These are phyloP conservation scores for Rhazya stricta DNA, from an alignment of 257 asterid species.

Conservation along the genomic window DNA sequence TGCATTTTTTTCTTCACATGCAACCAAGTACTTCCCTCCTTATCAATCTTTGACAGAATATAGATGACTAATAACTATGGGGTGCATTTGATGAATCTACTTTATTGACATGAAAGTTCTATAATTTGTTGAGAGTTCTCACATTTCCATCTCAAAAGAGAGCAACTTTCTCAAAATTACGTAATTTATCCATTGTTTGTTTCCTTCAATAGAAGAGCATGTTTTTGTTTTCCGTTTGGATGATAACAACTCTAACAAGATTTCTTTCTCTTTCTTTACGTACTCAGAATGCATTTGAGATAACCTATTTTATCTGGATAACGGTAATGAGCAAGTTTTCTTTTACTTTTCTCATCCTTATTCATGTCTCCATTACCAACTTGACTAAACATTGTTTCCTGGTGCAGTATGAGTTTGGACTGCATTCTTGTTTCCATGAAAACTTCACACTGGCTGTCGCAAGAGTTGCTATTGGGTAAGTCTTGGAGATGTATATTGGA, in stretches of 20 bases:
- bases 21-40: not conserved
- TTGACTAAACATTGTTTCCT: not conserved
- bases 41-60: not conserved
- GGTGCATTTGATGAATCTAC: not conserved
- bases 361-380: not conserved
- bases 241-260: conserved; percentile 8
- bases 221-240: not conserved
- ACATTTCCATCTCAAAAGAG: too few relatives aligned
- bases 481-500: not conserved
- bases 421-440: conserved; percentile 76
- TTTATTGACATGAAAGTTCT: too few relatives aligned
- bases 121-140: too few relatives aligned
- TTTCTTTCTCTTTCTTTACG: conserved; percentile 7
- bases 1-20: not conserved
- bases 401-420: conserved; percentile 90
- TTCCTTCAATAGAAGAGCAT: not conserved
- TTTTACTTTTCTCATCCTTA: not conserved
- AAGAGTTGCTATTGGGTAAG: conserved; percentile 81
- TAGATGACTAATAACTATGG: not conserved
- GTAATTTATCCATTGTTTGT: not conserved
- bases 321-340: conserved; percentile 39
- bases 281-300: conserved; percentile 90
- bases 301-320: conserved; percentile 85
- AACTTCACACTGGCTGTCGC: conserved; percentile 47
- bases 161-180: too few relatives aligned